phyloP scores from a whole-genome alignment of 2,329 filamentous ascomycete species.

The Thelonectria blattea region DNA sequence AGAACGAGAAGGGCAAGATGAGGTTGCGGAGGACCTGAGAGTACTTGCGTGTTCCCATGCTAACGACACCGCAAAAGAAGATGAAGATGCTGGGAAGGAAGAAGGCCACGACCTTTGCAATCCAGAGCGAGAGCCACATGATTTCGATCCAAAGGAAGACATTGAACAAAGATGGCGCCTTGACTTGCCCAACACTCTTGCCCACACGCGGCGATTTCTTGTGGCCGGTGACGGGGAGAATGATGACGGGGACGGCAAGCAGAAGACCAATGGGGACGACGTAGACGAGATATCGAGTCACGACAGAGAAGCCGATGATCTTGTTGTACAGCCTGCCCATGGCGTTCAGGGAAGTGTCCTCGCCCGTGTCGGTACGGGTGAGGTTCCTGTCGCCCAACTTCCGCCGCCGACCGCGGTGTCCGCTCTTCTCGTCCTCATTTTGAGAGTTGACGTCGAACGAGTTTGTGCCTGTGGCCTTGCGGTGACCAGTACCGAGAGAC shows the following conservation, averaged over 20 bases:
- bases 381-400: slow-evolving; percentile 50
- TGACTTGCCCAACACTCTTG: slow-evolving; percentile 5
- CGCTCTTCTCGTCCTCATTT: slow-evolving; percentile 53
- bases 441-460: slow-evolving; percentile 43
- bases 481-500: slow-evolving; percentile 57
- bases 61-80: slow-evolving; percentile 72
- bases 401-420: slow-evolving; percentile 55
- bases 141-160: slow-evolving; percentile 74
- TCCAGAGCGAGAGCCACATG: slow-evolving; percentile 71
- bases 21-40: slow-evolving; percentile 68
- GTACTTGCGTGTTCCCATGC: slow-evolving; percentile 73
- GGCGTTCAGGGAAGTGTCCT: slow-evolving; percentile 64
- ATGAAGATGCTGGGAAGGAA: slow-evolving; percentile 67
- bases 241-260: slow-evolving; percentile 66
- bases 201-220: slow-evolving; percentile 31
- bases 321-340: slow-evolving; percentile 71
- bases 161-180: slow-evolving; percentile 57
- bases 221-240: slow-evolving; percentile 53
- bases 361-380: slow-evolving; percentile 56
- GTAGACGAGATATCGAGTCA: slow-evolving; percentile 72
- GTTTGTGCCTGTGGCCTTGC: slow-evolving; percentile 50
- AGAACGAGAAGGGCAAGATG: slow-evolving; percentile 70
- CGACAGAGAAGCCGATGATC: slow-evolving; percentile 66
- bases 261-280: slow-evolving; percentile 67
- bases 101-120: slow-evolving; percentile 68